Percentiles rank a stretch among this genome's conserved stretches.
phyloP scores from a whole-genome alignment of 208 protist genomes.

The Acanthamoeba lugdunensis region DNA sequence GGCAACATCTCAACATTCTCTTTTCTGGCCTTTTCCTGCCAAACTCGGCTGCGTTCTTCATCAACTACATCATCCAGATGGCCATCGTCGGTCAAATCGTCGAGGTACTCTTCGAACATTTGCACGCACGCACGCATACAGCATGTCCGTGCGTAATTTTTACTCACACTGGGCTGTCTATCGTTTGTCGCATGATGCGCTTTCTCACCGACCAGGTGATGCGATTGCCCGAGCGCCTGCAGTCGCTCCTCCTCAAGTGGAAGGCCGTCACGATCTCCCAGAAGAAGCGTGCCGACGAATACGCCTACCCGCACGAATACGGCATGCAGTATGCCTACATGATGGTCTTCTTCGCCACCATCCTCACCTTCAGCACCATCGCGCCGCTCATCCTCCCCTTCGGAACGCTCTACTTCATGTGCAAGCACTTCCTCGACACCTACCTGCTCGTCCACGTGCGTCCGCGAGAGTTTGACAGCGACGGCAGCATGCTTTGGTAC shows the following conservation, averaged over 20 bases:
- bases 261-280: slow-evolving; percentile 61
- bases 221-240: slow-evolving; percentile 64
- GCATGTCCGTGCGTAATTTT: background rate
- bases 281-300: slow-evolving; percentile 52
- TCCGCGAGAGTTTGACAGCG: slow-evolving; percentile 63
- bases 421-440: slow-evolving; percentile 71
- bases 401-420: slow-evolving; percentile 61
- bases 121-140: background rate
- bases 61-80: slow-evolving; percentile 73
- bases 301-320: slow-evolving; percentile 71
- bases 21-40: slow-evolving; percentile 60
- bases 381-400: slow-evolving; percentile 70
- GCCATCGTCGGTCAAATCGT: slow-evolving; percentile 56
- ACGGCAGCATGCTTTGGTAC: slow-evolving; percentile 74
- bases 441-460: slow-evolving; percentile 68
- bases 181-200: background rate
- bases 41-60: slow-evolving; percentile 68
- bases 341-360: slow-evolving; percentile 71
- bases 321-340: slow-evolving; percentile 74
- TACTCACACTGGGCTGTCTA: background rate
- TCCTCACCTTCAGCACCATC: slow-evolving; percentile 69
- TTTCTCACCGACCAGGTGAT: slow-evolving; percentile 5
- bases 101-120: background rate
- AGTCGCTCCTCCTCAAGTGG: slow-evolving; percentile 51
- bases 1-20: slow-evolving; percentile 30